Conservation (phyloP, 805 yeast species). For the Debaryomyces tyrocola region DNA sequence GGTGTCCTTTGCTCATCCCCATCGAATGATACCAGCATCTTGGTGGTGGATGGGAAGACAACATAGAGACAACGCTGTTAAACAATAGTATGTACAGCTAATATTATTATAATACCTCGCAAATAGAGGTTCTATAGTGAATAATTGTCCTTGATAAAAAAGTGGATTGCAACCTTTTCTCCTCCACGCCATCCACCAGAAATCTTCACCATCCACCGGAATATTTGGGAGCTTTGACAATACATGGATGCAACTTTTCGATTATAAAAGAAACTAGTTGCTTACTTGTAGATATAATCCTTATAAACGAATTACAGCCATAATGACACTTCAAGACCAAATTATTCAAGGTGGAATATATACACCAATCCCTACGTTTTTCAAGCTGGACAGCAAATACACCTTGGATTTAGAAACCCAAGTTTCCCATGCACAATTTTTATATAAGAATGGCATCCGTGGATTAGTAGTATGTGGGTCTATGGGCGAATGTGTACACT, state of each 20-base stretch:
- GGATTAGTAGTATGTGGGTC: slow-evolving; percentile 40
- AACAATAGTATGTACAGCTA: too few relatives aligned
- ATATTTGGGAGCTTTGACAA: background rate
- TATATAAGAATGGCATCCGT: slow-evolving; percentile 27
- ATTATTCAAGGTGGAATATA: slow-evolving; percentile 24
- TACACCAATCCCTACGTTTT: slow-evolving; percentile 32
- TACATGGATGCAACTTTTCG: too few relatives aligned
- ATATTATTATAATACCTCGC: too few relatives aligned
- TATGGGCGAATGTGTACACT: slow-evolving; percentile 39
- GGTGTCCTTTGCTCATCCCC: too few relatives aligned
- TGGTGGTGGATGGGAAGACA: too few relatives aligned
- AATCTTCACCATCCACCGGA: background rate
- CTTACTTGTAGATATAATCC: too few relatives aligned
- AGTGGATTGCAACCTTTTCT: background rate
- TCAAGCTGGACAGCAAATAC: slow-evolving; percentile 21
- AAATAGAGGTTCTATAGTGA: too few relatives aligned
- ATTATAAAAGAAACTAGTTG: too few relatives aligned
- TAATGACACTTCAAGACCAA: background rate
- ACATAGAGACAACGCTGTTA: too few relatives aligned
- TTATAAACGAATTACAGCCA: too few relatives aligned
- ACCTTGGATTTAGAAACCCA: slow-evolving; percentile 28
- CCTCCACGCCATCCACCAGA: background rate
- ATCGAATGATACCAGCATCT: too few relatives aligned
- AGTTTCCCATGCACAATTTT: slow-evolving; percentile 26
- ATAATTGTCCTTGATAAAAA: too few relatives aligned